These are phyloP conservation scores for Blastobotrys aristatus DNA, from an alignment of 1,139 yeast genomes.

Conservation along the genomic window DNA sequence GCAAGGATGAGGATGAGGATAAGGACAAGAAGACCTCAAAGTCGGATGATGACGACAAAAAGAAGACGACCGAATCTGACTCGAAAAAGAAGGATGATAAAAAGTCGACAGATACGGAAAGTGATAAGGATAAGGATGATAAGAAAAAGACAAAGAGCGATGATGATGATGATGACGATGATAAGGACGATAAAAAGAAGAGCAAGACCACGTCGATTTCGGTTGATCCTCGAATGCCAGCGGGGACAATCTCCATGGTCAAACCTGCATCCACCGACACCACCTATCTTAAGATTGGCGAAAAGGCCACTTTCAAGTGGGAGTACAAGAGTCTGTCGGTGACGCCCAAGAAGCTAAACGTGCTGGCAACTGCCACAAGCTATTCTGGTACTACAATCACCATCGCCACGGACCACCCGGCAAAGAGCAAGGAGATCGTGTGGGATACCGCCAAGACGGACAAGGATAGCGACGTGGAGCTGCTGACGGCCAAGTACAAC, in stretches of 20 bases:
- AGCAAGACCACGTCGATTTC: constrained; percentile 24
- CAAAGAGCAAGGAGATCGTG: constrained; percentile 30
- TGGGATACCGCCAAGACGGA: constrained; percentile 38
- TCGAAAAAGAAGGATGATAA: constrained; percentile 1
- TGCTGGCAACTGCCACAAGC: constrained; percentile 36
- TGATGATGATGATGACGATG: constrained; percentile 11
- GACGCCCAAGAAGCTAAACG: constrained; percentile 36
- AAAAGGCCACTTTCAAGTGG: constrained; percentile 40
- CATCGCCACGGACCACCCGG: constrained; percentile 32
- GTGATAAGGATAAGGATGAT: no score
- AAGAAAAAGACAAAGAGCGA: constrained; percentile 5
- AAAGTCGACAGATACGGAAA: constrained; percentile 6
- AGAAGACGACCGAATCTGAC: constrained; percentile 4
- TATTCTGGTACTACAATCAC: constrained; percentile 38
- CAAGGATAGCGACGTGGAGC: constrained; percentile 17
- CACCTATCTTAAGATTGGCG: constrained; percentile 39
- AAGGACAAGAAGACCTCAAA: neutral
- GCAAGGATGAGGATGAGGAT: neutral
- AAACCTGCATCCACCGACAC: constrained; percentile 35
- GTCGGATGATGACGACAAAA: constrained; percentile 1
- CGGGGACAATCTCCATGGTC: constrained; percentile 35
- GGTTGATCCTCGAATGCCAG: constrained; percentile 34
- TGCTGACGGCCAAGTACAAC: constrained; percentile 36
- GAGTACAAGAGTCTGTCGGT: constrained; percentile 35
- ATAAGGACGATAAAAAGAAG: constrained; percentile 10